Base-by-base conservation (phyloP, 1,284 basidiomycete species). In the Phaffia rhodozyma region DNA sequence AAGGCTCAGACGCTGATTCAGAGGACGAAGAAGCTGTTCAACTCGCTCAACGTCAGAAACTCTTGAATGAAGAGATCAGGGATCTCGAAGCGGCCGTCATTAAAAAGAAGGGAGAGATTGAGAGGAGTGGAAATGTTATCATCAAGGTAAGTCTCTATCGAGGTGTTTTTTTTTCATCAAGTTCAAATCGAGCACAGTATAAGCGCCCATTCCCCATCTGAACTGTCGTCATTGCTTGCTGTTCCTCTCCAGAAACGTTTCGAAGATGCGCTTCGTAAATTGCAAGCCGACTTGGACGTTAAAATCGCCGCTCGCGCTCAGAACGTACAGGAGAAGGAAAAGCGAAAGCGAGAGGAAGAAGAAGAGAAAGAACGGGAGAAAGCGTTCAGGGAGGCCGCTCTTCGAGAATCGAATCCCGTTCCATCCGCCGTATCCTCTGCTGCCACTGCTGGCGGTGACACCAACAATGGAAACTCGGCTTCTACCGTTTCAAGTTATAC, bases 211-310 rank as follows among this genome's bases (percentile, higher is more conserved):
- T 32, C 27, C 54, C 13, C 55, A 21, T 34, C 34, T 50, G 48
- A 43, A 55, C 25, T 66, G 76, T 70, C 66, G 68, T 32, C 53
- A 25, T 29, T n/a, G 29, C 23, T 11, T 7, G 27, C 11, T 43
- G 20, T 59, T 34, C 67, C 59, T 60, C 25, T 63, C 30, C 69
- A 92, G 86, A 88, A 88, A 82, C 90, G 92, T 47, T 94, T 94
- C 76, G 90, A 94, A 74, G 91, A 94, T 73, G 87, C 89, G 4
- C 78, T 94, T 70, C 86, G 85, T 77, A 93, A 92, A 73, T 79
- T 96, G 61, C 83, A 86, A 53, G 83, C 84, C 48, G 91, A 96
- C 72, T 77, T 94, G 57, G 89, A 91, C 68, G 85, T 86, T 79
- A 94, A 93, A 73, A 77, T 84, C 9, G 57, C 60, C 4, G 64